A percentile compares a stretch with the other conserved stretches of the same genome.
Conservation (phyloP, 2,329 filamentous ascomycete species). For the Aspergillus sp. region DNA sequence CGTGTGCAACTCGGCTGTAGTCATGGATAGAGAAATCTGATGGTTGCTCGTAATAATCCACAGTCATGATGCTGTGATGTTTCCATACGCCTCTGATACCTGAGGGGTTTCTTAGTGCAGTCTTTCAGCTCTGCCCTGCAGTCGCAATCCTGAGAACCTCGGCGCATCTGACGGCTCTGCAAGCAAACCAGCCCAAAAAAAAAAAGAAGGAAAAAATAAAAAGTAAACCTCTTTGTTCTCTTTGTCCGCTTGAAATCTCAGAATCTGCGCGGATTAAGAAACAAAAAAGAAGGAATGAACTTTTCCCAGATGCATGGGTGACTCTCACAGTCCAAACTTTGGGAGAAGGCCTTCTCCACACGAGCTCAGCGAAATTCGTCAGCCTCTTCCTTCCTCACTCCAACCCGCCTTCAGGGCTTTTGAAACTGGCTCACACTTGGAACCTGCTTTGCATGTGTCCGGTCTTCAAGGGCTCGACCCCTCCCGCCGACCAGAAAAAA, state of each 20-base stretch:
- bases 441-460: not conserved
- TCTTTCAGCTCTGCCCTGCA: constrained; percentile 2
- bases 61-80: constrained; percentile 4
- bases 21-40: not conserved
- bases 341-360: constrained; percentile 1
- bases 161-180: not conserved
- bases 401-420: not conserved
- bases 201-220: not conserved
- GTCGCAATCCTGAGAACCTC: not conserved
- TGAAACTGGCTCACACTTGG: not conserved
- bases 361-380: constrained; percentile 7
- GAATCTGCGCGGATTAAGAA: not conserved
- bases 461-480: too few relatives aligned
- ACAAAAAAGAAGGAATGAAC: not conserved
- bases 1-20: constrained; percentile 9
- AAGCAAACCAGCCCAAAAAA: not conserved
- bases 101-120: constrained; percentile 2
- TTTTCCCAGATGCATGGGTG: not conserved
- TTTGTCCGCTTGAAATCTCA: not conserved
- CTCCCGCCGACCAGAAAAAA: not conserved
- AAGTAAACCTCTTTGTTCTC: not conserved
- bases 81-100: not conserved
- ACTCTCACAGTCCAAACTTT: not conserved
- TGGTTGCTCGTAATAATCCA: constrained; percentile 6
- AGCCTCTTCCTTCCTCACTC: not conserved